A percentile compares a stretch with the other conserved stretches of the same genome.
Evolutionary conservation across 164 flowering plant species (phyloP).

Genomic region (Platanus orientalis): DNA sequence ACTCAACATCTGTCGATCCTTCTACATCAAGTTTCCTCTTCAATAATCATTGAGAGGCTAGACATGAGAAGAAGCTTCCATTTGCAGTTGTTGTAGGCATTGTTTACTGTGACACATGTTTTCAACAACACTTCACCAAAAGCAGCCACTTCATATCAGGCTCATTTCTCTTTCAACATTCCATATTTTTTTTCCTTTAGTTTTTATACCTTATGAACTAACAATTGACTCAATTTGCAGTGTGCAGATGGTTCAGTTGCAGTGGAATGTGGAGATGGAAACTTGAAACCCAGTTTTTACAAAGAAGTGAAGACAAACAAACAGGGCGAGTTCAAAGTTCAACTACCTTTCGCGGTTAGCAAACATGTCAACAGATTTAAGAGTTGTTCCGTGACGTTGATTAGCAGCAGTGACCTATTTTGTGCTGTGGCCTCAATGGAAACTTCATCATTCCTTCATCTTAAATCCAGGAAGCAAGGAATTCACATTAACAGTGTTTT

Average conservation of each 20-base stretch:
- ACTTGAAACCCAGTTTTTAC: slow-evolving; percentile 29
- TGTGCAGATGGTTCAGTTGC: slow-evolving; percentile 50
- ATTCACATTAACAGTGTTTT: no score
- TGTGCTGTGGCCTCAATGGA: slow-evolving; percentile 71
- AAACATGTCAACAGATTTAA: slow-evolving; percentile 57
- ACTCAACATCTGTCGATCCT: no score
- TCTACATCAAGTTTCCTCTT: slow-evolving; percentile 27
- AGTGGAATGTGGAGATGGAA: slow-evolving; percentile 43
- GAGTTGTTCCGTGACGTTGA: slow-evolving; percentile 57
- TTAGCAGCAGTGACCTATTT: slow-evolving; percentile 63
- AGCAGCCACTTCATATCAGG: slow-evolving; percentile 75
- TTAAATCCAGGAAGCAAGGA: slow-evolving; percentile 55
- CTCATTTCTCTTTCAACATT: slow-evolving; percentile 11
- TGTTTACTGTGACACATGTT: slow-evolving; percentile 82
- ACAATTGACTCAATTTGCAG: neutral
- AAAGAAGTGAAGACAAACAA: slow-evolving; percentile 57
- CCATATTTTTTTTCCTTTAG: no score
- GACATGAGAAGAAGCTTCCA: slow-evolving; percentile 33
- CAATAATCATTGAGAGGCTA: slow-evolving; percentile 30
- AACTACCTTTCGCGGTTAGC: slow-evolving; percentile 55
- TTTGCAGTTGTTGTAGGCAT: slow-evolving; percentile 72
- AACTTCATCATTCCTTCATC: slow-evolving; percentile 49
- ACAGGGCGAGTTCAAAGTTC: slow-evolving; percentile 58
- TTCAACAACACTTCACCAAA: slow-evolving; percentile 40
- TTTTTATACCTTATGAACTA: neutral